These are phyloP conservation scores for Lactarius akahatsu DNA, from an alignment of 768 basidiomycete genomes.

Conservation along the genomic window DNA sequence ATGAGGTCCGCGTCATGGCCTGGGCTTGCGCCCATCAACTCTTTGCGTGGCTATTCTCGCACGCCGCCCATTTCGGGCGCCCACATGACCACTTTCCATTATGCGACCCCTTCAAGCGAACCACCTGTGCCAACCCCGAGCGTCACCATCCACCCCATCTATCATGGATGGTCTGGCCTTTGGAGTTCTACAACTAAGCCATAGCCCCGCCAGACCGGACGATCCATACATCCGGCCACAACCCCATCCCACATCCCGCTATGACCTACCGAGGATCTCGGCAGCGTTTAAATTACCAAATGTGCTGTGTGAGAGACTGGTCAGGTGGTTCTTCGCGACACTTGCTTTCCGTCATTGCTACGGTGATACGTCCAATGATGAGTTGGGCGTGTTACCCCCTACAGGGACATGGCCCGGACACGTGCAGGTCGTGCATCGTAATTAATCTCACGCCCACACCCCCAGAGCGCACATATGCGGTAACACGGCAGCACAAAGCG, in stretches of 20 bases:
- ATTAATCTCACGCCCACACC: slow-evolving; percentile 6
- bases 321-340: slow-evolving; percentile 9
- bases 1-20: slow-evolving; percentile 24
- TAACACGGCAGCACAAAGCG: slow-evolving; percentile 9
- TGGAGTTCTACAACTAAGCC: neutral
- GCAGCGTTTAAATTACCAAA: slow-evolving; percentile 13
- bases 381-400: slow-evolving; percentile 4
- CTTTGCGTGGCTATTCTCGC: slow-evolving; percentile 11
- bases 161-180: slow-evolving; percentile 16
- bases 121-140: slow-evolving; percentile 10
- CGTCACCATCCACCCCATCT: slow-evolving; percentile 9
- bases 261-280: slow-evolving; percentile 23
- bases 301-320: slow-evolving; percentile 3
- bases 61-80: slow-evolving; percentile 19
- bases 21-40: slow-evolving; percentile 25
- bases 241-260: neutral
- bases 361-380: neutral
- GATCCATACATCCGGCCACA: neutral
- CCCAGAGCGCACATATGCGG: neutral
- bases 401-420: slow-evolving; percentile 14
- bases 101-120: slow-evolving; percentile 4
- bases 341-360: neutral
- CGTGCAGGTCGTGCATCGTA: neutral
- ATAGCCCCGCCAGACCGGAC: neutral
- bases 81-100: slow-evolving; percentile 21